These are phyloP conservation scores for Neonectria neomacrospora DNA, from an alignment of 2,329 filamentous ascomycete species.

Conservation along the genomic window DNA sequence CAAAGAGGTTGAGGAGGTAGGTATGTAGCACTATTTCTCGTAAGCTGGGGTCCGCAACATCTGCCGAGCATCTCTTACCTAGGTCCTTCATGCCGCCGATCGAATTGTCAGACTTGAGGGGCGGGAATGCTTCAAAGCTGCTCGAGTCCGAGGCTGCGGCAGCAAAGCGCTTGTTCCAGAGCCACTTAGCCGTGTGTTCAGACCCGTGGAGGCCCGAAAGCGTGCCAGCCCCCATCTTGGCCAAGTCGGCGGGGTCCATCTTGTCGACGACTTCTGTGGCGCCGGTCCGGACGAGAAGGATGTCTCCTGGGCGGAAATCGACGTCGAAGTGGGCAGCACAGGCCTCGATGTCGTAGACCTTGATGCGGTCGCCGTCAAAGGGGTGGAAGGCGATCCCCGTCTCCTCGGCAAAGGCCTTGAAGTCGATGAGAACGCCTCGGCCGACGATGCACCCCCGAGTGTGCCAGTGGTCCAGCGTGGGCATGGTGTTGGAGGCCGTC, in stretches of 20 bases:
- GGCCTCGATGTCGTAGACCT: conserved; percentile 63
- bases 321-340: conserved; percentile 70
- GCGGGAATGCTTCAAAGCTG: conserved; percentile 22
- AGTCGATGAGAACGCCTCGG: conserved; percentile 67
- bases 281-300: conserved; percentile 73
- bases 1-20: conserved; percentile 62
- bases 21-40: conserved; percentile 56
- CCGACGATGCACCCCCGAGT: conserved; percentile 62
- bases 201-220: conserved; percentile 57
- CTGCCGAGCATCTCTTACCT: conserved; percentile 42
- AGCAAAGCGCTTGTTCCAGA: conserved; percentile 76
- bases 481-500: conserved; percentile 44
- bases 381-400: conserved; percentile 63
- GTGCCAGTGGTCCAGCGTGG: conserved; percentile 55
- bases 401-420: conserved; percentile 59
- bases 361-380: conserved; percentile 64
- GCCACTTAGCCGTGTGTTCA: conserved; percentile 68
- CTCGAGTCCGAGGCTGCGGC: conserved; percentile 46
- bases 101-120: conserved; percentile 6
- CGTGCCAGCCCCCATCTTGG: conserved; percentile 45
- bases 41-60: neutral
- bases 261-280: conserved; percentile 67
- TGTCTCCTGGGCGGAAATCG: conserved; percentile 73
- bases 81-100: conserved; percentile 38
- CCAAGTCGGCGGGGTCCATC: conserved; percentile 50